Percentiles rank a stretch among this genome's conserved stretches.
Evolutionary conservation across 257 asterid species (phyloP).

Genomic region (Penstemon eatonii): DNA sequence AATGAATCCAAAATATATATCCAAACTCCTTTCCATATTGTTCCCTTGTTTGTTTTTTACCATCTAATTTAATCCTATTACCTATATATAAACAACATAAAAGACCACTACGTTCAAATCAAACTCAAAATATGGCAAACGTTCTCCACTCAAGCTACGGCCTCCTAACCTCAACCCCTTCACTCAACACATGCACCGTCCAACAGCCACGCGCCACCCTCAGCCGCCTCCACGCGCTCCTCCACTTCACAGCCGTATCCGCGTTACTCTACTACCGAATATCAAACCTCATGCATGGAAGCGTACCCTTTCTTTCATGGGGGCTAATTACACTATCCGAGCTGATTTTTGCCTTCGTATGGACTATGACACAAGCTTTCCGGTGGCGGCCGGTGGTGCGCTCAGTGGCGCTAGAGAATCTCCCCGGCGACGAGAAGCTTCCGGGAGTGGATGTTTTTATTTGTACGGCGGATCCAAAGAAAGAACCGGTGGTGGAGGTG

Average conservation of each 20-base stretch:
- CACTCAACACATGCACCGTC: constrained; percentile 61
- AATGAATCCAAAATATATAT: constrained; percentile 20
- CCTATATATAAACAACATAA: constrained; percentile 28
- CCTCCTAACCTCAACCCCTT: neutral
- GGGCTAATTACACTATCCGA: constrained; percentile 52
- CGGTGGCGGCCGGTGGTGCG: constrained; percentile 81
- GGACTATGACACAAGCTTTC: constrained; percentile 63
- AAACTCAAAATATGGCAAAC: constrained; percentile 27
- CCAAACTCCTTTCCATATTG: constrained; percentile 25
- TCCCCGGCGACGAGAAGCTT: constrained; percentile 44
- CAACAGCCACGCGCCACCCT: constrained; percentile 59
- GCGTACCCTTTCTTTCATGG: constrained; percentile 54
- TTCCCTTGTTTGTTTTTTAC: constrained; percentile 37
- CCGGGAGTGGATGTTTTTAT: constrained; percentile 68
- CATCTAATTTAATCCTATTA: constrained; percentile 1
- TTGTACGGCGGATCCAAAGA: constrained; percentile 71
- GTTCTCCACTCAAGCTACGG: constrained; percentile 26
- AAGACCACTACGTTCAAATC: neutral
- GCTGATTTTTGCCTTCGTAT: constrained; percentile 54
- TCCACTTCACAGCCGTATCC: constrained; percentile 50
- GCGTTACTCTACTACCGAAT: constrained; percentile 61
- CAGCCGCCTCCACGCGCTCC: constrained; percentile 56
- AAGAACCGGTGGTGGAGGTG: constrained; percentile 80
- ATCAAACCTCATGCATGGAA: constrained; percentile 40
- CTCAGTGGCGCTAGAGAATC: constrained; percentile 52